Evolutionary conservation across 345 rosid genomes (phyloP).

Genomic region (Brassica incana): DNA sequence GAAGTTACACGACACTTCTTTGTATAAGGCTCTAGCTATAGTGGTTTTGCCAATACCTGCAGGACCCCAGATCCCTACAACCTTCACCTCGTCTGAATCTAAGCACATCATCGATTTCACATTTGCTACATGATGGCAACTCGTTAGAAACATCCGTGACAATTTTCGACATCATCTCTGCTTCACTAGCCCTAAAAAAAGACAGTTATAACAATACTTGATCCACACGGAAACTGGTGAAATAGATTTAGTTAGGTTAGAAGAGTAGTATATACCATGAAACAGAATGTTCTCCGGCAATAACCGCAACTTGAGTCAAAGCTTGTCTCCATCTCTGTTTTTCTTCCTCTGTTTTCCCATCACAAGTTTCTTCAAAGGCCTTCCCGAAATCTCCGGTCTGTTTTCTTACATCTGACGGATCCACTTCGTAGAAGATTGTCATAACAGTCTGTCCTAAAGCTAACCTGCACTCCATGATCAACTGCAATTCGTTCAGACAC

Average conservation of each 20-base stretch:
- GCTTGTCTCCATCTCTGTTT: too few relatives aligned
- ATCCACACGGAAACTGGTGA: neutral
- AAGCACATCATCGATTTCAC: neutral
- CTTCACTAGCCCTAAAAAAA: neutral
- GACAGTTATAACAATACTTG: neutral
- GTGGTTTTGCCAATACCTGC: conserved; percentile 21
- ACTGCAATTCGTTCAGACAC: neutral
- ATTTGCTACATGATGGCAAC: conserved; percentile 8
- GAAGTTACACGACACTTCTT: neutral
- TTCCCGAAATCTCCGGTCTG: neutral
- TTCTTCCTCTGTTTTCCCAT: neutral
- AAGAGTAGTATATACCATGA: too few relatives aligned
- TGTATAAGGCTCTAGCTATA: conserved; percentile 15
- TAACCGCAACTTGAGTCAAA: too few relatives aligned
- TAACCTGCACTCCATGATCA: neutral
- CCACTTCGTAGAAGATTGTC: neutral
- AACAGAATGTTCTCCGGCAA: too few relatives aligned
- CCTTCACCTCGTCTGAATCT: conserved; percentile 2
- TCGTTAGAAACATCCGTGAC: conserved; percentile 15
- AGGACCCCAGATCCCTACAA: conserved; percentile 11
- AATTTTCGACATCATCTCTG: neutral
- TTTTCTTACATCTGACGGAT: neutral
- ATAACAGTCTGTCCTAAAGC: neutral
- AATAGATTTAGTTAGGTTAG: neutral
- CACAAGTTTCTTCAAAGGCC: neutral